Evolutionary conservation across 345 rosid species (phyloP).

Genomic region (Noccaea caerulescens): DNA sequence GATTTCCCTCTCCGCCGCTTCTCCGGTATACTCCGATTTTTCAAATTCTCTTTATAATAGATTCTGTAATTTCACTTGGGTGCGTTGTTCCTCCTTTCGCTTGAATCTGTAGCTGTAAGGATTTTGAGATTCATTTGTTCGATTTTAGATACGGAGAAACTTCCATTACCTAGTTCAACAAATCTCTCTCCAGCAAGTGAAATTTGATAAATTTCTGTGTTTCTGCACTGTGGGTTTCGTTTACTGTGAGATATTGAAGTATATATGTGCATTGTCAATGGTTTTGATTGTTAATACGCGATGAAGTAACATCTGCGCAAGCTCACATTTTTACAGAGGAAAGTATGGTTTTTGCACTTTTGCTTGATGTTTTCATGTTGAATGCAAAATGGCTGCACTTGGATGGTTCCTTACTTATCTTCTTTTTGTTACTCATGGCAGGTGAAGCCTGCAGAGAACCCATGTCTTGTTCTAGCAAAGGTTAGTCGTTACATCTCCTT

Average conservation of each 20-base stretch:
- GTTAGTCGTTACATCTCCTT: constrained; percentile 41
- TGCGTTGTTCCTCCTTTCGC: background rate
- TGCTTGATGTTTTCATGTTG: constrained; percentile 24
- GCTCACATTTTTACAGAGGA: background rate
- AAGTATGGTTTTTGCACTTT: background rate
- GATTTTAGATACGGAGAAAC: background rate
- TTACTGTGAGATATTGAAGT: background rate
- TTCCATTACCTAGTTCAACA: background rate
- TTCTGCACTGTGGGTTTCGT: background rate
- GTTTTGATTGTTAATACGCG: background rate
- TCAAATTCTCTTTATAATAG: constrained; percentile 2
- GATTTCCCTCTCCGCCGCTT: constrained; percentile 46
- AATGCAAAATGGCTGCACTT: background rate
- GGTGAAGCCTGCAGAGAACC: constrained; percentile 62
- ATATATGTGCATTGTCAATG: background rate
- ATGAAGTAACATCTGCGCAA: background rate
- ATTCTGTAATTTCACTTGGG: background rate
- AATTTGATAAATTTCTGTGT: background rate
- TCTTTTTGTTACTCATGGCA: constrained; percentile 47
- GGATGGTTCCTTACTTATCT: constrained; percentile 1
- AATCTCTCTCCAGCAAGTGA: background rate
- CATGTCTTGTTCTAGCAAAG: constrained; percentile 66
- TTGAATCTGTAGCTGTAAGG: background rate
- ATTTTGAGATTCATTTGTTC: background rate
- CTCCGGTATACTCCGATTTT: constrained; percentile 50